Conservation (phyloP, 2,329 filamentous ascomycete species). For the Xylaria sp. region DNA sequence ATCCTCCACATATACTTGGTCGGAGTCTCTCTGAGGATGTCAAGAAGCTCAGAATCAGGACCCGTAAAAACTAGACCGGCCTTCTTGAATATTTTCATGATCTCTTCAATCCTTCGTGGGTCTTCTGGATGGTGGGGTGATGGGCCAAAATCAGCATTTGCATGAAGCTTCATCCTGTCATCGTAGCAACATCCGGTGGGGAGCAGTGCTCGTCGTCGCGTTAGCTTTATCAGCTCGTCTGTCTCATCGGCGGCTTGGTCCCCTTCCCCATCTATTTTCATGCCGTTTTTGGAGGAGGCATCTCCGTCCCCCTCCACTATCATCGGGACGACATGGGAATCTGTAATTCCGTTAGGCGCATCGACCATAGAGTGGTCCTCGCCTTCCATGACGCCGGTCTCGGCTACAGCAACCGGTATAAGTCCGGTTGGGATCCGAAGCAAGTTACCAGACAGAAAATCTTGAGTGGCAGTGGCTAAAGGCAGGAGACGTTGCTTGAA, state of each 20-base stretch:
- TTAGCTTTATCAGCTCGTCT: conserved; percentile 42
- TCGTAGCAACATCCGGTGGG: conserved; percentile 87
- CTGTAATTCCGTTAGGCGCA: conserved; percentile 43
- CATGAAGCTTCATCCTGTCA: conserved; percentile 92
- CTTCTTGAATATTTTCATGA: conserved; percentile 85
- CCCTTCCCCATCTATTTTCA: conserved; percentile 40
- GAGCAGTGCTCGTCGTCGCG: conserved; percentile 53
- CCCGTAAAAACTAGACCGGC: conserved; percentile 75
- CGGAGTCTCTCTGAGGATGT: conserved; percentile 56
- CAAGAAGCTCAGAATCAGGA: conserved; percentile 55
- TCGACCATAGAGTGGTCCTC: conserved; percentile 50
- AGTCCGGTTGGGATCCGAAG: background rate
- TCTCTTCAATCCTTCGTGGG: conserved; percentile 86
- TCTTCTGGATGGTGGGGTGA: conserved; percentile 92
- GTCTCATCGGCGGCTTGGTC: conserved; percentile 37
- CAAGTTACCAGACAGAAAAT: background rate
- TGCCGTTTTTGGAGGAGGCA: conserved; percentile 38
- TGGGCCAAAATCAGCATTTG: conserved; percentile 75
- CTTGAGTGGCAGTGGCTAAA: background rate
- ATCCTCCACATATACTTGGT: conserved; percentile 76
- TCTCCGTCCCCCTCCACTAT: conserved; percentile 21
- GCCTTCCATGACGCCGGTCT: conserved; percentile 40
- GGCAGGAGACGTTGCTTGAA: background rate
- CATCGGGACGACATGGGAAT: conserved; percentile 37
- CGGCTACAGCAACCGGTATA: background rate